Conservation (phyloP, 768 basidiomycete genomes). For the Boletus sp. region DNA sequence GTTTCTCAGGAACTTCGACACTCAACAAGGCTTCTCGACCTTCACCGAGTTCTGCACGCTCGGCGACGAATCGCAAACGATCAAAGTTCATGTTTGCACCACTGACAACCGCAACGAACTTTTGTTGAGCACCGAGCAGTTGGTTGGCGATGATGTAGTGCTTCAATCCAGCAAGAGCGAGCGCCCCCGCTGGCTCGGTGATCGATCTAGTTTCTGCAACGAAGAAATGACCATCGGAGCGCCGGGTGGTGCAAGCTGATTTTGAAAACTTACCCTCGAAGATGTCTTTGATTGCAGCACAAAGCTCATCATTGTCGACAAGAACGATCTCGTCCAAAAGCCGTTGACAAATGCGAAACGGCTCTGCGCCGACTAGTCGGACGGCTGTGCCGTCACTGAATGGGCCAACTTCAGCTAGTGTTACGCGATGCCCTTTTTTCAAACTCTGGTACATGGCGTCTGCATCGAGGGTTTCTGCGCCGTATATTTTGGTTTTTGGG, state of each 20-base stretch:
- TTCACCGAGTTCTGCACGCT: conserved; percentile 96
- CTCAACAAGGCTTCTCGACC: conserved; percentile 90
- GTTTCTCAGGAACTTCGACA: conserved; percentile 90
- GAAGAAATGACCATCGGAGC: not conserved
- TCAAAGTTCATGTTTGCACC: conserved; percentile 99
- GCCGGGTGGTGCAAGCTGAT: not conserved
- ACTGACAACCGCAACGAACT: conserved; percentile 87
- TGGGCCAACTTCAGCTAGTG: conserved; percentile 85
- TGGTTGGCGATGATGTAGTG: conserved; percentile 78
- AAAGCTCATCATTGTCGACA: conserved; percentile 93
- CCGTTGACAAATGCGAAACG: conserved; percentile 87
- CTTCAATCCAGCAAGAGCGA: conserved; percentile 90
- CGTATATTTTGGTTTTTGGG: conserved; percentile 76
- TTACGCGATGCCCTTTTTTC: conserved; percentile 75
- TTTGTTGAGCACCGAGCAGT: conserved; percentile 78
- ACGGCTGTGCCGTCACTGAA: conserved; percentile 99
- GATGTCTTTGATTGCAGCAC: conserved; percentile 97
- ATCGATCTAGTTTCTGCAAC: conserved; percentile 81
- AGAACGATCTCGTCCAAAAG: conserved; percentile 79
- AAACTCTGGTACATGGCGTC: conserved; percentile 91
- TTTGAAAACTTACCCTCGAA: conserved; percentile 72
- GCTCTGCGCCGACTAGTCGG: conserved; percentile 90
- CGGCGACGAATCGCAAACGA: conserved; percentile 93
- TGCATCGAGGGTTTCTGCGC: conserved; percentile 93
- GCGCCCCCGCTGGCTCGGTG: conserved; percentile 94